Evolutionary conservation across 2,329 filamentous ascomycete species (phyloP).

Genomic region (Xylariomycetidae sp.): DNA sequence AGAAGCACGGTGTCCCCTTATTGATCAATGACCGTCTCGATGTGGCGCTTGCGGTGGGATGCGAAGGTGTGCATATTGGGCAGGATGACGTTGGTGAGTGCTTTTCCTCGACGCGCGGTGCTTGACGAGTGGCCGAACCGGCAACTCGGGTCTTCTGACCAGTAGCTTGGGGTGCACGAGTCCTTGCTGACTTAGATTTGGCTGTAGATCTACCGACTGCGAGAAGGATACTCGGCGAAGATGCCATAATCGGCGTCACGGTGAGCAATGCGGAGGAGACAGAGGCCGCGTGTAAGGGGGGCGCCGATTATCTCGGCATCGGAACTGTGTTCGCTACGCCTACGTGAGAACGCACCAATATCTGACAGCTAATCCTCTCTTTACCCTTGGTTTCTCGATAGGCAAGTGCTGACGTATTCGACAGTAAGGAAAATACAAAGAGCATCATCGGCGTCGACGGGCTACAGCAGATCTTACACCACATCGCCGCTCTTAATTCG

Average conservation of each 20-base stretch:
- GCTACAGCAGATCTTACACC: conserved; percentile 59
- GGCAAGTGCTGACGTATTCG: background rate
- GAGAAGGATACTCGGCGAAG: conserved; percentile 65
- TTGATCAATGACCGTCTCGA: conserved; percentile 92
- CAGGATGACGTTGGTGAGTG: conserved; percentile 82
- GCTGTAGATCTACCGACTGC: conserved; percentile 56
- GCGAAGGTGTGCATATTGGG: conserved; percentile 90
- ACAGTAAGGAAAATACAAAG: conserved; percentile 81
- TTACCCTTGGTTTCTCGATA: background rate
- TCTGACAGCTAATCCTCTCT: background rate
- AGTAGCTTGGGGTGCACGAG: too few species aligned
- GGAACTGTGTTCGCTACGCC: conserved; percentile 84
- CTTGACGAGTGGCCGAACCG: too few species aligned
- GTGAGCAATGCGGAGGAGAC: conserved; percentile 74
- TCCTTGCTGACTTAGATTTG: too few species aligned
- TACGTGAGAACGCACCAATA: conserved; percentile 50
- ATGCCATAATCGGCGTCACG: conserved; percentile 84
- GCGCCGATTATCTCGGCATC: conserved; percentile 88
- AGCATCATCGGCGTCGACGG: conserved; percentile 71
- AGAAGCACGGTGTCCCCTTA: conserved; percentile 65
- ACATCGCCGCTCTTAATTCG: conserved; percentile 45
- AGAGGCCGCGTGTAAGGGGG: conserved; percentile 61
- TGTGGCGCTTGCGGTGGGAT: conserved; percentile 77
- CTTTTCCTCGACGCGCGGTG: too few species aligned
- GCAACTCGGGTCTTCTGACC: background rate